Evolutionary conservation across 1,284 basidiomycete species (phyloP), one percentile per base, ranked within the genome.

Genomic region (Somion occarium): DNA sequence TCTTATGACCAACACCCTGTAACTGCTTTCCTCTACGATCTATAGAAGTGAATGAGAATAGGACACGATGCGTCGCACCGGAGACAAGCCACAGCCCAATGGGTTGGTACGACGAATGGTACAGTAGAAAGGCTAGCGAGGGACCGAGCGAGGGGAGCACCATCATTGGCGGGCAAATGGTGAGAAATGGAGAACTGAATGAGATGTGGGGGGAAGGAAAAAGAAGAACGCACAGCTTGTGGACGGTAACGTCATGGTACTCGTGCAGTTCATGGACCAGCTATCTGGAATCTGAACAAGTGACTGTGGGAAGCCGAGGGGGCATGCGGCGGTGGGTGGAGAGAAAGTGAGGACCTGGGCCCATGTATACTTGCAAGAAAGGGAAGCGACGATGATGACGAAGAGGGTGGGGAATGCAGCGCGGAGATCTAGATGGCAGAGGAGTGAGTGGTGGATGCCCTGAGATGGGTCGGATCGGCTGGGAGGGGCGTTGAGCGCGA

Each of bases 181-280:
- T 43, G 42, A 22, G 42, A 43, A 23, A 43, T 22, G 23, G 42
- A 39, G 42, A 23, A 22, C 3, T 43, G 5, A 7, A 15, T 7
- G 30, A 34, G 30, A 34, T 7, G 15, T 15, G 11, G 24, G 20
- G 42, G 39, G 24, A 43, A 23, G 20, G 42, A 23, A 23, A 19
- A 43, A 43, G 42, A 43, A 43, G 42, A n/a, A 43, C 42, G 42
- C 39, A 41, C 39, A 41, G 39, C 39, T 41, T 41, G 18, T 9
- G 39, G 39, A 41, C 9, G 20, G 13, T 9, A 15, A 43, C 42
- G 42, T 43, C 42, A 43, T 43, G 30, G 30, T n/a, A 34, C 30
- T 34, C 30, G 30, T 34, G 30, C n/a, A n/a, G n/a, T n/a, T n/a
- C n/a, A n/a, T n/a, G n/a, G n/a, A n/a, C n/a, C n/a, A n/a, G n/a